These are phyloP conservation scores for Passalora sequoiae DNA, from an alignment of 2,329 filamentous ascomycete species.

Conservation along the genomic window DNA sequence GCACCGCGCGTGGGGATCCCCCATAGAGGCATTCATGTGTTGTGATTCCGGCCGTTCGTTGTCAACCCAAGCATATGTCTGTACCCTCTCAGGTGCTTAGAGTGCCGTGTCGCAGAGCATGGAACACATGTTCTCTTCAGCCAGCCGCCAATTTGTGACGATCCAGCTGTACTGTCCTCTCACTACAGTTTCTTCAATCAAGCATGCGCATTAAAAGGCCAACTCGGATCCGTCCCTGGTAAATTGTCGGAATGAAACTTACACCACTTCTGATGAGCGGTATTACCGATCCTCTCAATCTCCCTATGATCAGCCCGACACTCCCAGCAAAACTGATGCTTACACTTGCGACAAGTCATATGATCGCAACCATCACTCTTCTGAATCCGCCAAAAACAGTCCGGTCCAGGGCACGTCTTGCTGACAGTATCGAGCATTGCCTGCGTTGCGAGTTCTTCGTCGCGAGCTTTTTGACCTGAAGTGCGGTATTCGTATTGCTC, in stretches of 20 bases:
- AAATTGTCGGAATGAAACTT: slow-evolving; percentile 30
- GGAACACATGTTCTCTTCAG: no score
- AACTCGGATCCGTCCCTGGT: slow-evolving; percentile 10
- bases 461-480: slow-evolving; percentile 21
- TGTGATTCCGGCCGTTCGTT: no score
- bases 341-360: slow-evolving; percentile 36
- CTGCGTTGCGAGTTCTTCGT: slow-evolving; percentile 25
- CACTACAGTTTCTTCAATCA: slow-evolving; percentile 45
- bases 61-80: no score
- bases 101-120: no score
- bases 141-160: no score
- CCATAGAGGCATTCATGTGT: no score
- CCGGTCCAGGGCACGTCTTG: slow-evolving; percentile 36
- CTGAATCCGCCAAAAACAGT: slow-evolving; percentile 38
- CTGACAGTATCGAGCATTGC: slow-evolving; percentile 30
- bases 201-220: slow-evolving; percentile 44
- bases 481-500: slow-evolving; percentile 36
- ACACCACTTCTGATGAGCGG: slow-evolving; percentile 26
- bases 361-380: slow-evolving; percentile 42
- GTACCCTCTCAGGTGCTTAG: no score
- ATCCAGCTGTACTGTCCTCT: no score
- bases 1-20: no score
- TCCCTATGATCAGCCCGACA: slow-evolving; percentile 28
- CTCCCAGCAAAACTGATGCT: slow-evolving; percentile 39
- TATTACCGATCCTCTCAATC: slow-evolving; percentile 28